These are phyloP conservation scores for Gossypium armourianum DNA, from an alignment of 441 rosid genomes.

Conservation along the genomic window DNA sequence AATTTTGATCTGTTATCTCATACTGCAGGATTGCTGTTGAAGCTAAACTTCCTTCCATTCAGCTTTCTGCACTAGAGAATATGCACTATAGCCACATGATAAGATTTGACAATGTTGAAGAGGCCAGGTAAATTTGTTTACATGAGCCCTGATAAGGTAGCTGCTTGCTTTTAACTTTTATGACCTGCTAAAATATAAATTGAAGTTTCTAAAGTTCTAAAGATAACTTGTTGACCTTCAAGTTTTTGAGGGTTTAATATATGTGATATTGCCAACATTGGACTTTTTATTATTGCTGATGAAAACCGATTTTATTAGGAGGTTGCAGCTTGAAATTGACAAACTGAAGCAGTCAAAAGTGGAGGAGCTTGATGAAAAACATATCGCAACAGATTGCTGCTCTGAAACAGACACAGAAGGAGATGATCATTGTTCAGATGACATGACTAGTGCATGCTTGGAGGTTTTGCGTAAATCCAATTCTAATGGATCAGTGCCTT, in stretches of 20 bases:
- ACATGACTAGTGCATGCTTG: conserved; percentile 30
- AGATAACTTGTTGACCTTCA: conserved; percentile 2
- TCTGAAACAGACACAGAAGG: conserved; percentile 85
- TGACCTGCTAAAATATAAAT: not conserved
- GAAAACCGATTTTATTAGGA: conserved; percentile 35
- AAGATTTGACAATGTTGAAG: conserved; percentile 69
- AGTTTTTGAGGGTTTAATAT: conserved; percentile 4
- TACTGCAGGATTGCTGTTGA: conserved; percentile 59
- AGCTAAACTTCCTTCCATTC: conserved; percentile 56
- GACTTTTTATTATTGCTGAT: conserved; percentile 15
- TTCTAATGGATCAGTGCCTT: conserved; percentile 25
- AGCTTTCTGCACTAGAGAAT: conserved; percentile 75
- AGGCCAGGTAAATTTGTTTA: conserved; percentile 54
- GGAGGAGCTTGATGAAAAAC: conserved; percentile 28
- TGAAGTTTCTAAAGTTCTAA: conserved; percentile 13
- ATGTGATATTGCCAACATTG: not conserved
- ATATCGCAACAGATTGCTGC: conserved; percentile 42
- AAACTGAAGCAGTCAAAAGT: conserved; percentile 37
- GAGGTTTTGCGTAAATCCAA: conserved; percentile 30
- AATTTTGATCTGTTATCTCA: conserved; percentile 7
- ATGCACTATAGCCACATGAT: conserved; percentile 96
- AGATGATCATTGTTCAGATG: conserved; percentile 34
- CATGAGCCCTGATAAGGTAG: conserved; percentile 7
- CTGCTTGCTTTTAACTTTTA: conserved; percentile 5
- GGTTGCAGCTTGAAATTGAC: conserved; percentile 53